Evolutionary conservation across 441 rosid genomes (phyloP).

Genomic region (Corymbia calophylla): DNA sequence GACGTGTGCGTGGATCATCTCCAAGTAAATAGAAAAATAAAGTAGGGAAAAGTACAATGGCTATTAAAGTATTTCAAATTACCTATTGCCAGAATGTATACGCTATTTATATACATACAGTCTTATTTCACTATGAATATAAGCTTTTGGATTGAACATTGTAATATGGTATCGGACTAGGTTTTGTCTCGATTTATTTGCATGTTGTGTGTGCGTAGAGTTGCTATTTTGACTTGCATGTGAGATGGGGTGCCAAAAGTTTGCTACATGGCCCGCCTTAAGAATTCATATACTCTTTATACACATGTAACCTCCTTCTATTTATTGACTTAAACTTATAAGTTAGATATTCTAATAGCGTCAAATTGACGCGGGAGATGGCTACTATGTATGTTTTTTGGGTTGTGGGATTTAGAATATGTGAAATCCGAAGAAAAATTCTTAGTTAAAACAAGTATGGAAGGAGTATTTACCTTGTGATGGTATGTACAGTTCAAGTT

Average conservation of each 20-base stretch:
- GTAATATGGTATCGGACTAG: not conserved
- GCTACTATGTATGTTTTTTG: not conserved
- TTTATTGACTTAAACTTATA: not conserved
- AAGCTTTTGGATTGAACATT: not conserved
- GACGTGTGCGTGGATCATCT: not conserved
- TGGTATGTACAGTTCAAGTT: not conserved
- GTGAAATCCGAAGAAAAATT: not conserved
- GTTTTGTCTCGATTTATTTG: not conserved
- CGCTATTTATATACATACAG: not conserved
- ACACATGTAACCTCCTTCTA: too few relatives aligned
- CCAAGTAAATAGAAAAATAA: not conserved
- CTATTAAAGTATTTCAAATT: not conserved
- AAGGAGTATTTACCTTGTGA: not conserved
- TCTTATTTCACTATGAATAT: rapidly evolving
- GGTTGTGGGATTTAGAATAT: not conserved
- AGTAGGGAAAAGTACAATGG: not conserved
- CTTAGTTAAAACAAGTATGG: not conserved
- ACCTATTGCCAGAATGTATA: not conserved
- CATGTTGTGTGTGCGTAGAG: rapidly evolving
- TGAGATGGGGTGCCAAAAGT: too few relatives aligned
- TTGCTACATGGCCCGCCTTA: not conserved
- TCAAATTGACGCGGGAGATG: not conserved
- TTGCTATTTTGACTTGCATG: not conserved
- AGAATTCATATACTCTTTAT: not conserved
- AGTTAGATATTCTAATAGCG: not conserved